Percentiles rank a stretch among this genome's conserved stretches.
Evolutionary conservation across 2,329 filamentous ascomycete genomes (phyloP).

Genomic region (Pseudopyricularia cyperi): DNA sequence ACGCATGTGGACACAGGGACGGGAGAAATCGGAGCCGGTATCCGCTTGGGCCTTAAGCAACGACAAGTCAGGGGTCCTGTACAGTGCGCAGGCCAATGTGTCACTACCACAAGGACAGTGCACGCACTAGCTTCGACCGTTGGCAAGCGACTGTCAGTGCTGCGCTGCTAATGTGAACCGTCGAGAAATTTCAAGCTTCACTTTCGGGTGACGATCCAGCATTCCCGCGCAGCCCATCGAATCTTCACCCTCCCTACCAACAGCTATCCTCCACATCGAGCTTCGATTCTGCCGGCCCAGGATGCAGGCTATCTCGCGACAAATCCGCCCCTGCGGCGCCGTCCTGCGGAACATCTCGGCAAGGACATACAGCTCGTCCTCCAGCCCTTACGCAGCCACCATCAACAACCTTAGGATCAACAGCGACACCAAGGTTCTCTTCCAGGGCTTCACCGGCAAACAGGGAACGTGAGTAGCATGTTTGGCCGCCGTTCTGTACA

Average conservation of each 20-base stretch:
- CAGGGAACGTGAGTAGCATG: slow-evolving; percentile 73
- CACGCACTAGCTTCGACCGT: neutral
- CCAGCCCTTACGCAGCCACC: slow-evolving; percentile 58
- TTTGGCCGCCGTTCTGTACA: neutral
- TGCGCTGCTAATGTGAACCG: neutral
- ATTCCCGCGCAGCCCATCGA: neutral
- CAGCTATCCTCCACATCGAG: neutral
- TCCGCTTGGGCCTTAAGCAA: neutral
- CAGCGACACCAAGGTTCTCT: slow-evolving; percentile 84
- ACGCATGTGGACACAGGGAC: neutral
- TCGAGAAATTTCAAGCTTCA: slow-evolving; percentile 7
- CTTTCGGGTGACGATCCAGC: neutral
- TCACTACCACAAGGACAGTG: neutral
- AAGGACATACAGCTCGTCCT: slow-evolving; percentile 62
- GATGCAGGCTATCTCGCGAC: slow-evolving; percentile 81
- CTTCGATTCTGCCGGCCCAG: slow-evolving; percentile 17
- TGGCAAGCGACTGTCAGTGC: neutral
- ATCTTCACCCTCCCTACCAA: slow-evolving; percentile 1
- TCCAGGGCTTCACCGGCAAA: slow-evolving; percentile 94
- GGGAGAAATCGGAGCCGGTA: neutral
- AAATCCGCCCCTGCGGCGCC: slow-evolving; percentile 53
- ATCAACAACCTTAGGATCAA: slow-evolving; percentile 87
- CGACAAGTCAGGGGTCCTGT: neutral
- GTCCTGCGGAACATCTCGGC: slow-evolving; percentile 50
- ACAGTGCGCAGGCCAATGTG: neutral